phyloP scores from a whole-genome alignment of 192 early-diverging fungal species.

The Coemansia sp. region DNA sequence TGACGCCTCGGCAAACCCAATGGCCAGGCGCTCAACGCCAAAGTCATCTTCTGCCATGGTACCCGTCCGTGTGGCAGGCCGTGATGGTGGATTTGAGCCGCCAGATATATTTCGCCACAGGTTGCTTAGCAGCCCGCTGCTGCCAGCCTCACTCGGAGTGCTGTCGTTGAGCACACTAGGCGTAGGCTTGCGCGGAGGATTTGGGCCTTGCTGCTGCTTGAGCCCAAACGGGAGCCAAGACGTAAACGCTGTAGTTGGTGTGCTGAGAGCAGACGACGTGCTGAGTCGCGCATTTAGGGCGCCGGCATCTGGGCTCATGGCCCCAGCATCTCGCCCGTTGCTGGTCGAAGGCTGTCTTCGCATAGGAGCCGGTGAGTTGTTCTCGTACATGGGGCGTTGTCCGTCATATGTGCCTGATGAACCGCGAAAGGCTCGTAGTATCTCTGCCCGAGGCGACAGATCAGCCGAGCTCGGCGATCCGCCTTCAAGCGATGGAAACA shows the following conservation, averaged over 20 bases:
- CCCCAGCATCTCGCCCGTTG: constrained; percentile 9
- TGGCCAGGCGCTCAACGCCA: constrained; percentile 40
- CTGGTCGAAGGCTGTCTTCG: constrained; percentile 2
- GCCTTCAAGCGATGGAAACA: constrained; percentile 32
- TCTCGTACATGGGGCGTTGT: neutral
- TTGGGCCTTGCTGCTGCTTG: constrained; percentile 12
- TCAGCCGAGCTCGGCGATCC: constrained; percentile 5
- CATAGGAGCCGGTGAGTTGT: neutral
- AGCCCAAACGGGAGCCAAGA: constrained; percentile 46
- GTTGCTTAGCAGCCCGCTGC: constrained; percentile 46
- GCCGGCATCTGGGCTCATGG: constrained; percentile 3
- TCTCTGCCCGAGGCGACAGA: constrained; percentile 6
- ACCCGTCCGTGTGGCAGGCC: constrained; percentile 14
- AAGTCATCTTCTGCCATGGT: constrained; percentile 20
- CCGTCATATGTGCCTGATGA: constrained; percentile 8
- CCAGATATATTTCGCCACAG: constrained; percentile 53
- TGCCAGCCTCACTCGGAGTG: constrained; percentile 38
- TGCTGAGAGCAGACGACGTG: constrained; percentile 44
- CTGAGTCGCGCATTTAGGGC: constrained; percentile 25
- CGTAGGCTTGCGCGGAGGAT: constrained; percentile 6
- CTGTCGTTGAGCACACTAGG: constrained; percentile 16
- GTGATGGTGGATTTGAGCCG: constrained; percentile 27
- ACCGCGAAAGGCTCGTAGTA: constrained; percentile 16
- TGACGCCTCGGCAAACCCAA: constrained; percentile 48
- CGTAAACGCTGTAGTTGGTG: constrained; percentile 31